phyloP scores from a whole-genome alignment of 257 asterid genomes.

The Capsicum rhomboideum region DNA sequence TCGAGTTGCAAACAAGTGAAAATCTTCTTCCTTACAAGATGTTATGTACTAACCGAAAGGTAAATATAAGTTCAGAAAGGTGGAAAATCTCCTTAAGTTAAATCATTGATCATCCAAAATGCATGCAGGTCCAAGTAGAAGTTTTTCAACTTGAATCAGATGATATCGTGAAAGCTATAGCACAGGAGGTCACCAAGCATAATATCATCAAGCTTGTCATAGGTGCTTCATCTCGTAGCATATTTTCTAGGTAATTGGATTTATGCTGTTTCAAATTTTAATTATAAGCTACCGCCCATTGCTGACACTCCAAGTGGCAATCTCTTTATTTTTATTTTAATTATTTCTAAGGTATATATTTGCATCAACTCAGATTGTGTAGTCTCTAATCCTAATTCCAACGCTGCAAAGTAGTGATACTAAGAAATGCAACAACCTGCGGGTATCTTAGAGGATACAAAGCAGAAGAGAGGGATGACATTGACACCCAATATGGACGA shows the following conservation, averaged over 20 bases:
- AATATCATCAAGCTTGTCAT: conserved; percentile 57
- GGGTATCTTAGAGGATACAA: neutral
- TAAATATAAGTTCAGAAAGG: conserved; percentile 8
- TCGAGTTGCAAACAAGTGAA: conserved; percentile 55
- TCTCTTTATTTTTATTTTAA: neutral
- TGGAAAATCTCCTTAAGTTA: conserved; percentile 11
- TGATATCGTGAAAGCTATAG: conserved; percentile 50
- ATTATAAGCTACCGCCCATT: neutral
- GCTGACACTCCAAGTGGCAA: neutral
- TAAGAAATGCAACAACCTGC: neutral
- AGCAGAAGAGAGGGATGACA: neutral
- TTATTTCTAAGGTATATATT: neutral
- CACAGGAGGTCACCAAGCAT: conserved; percentile 29
- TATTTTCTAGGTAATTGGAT: conserved; percentile 57
- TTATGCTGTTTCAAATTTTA: neutral
- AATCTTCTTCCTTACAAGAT: conserved; percentile 65
- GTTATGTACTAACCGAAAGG: conserved; percentile 56
- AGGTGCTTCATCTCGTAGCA: conserved; percentile 59
- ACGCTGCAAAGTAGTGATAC: neutral
- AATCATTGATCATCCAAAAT: neutral
- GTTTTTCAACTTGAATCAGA: conserved; percentile 67
- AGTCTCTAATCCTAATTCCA: neutral
- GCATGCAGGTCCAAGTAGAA: conserved; percentile 63
- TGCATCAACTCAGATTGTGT: neutral
- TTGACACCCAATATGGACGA: neutral